A percentile compares a stretch with the other conserved stretches of the same genome.
phyloP scores from a whole-genome alignment of 805 yeast species.

The Wickerhamomyces bovis region DNA sequence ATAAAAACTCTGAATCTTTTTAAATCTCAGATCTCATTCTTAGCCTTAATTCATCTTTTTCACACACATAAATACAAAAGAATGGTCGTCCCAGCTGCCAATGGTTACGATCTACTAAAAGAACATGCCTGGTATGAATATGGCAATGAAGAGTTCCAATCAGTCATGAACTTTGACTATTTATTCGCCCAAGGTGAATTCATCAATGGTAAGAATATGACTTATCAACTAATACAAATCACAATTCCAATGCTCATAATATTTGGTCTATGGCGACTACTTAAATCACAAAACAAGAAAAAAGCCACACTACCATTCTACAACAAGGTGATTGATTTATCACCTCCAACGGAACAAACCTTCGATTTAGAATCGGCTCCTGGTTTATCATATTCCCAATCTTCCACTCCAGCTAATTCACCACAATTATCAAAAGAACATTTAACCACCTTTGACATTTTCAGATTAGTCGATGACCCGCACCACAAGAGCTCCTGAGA shows the following conservation, averaged over 20 bases:
- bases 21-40: not conserved
- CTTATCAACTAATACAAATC: not conserved
- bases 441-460: not conserved
- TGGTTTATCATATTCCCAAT: constrained; percentile 2
- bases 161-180: constrained; percentile 16
- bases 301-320: not conserved
- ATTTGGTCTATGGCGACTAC: not conserved
- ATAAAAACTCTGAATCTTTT: too few relatives aligned
- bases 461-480: not conserved
- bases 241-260: not conserved
- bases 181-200: constrained; percentile 5
- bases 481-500: not conserved
- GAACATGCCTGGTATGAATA: constrained; percentile 26
- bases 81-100: constrained; percentile 24
- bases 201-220: not conserved
- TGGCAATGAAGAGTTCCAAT: constrained; percentile 11
- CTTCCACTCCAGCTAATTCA: constrained; percentile 2
- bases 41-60: not conserved
- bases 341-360: not conserved
- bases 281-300: not conserved
- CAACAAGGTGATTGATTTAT: not conserved
- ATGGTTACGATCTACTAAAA: constrained; percentile 15
- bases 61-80: not conserved
- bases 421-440: constrained; percentile 2
- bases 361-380: constrained; percentile 3